phyloP scores from a whole-genome alignment of 169 alveolate genomes.

The Plasmodium fragile region DNA sequence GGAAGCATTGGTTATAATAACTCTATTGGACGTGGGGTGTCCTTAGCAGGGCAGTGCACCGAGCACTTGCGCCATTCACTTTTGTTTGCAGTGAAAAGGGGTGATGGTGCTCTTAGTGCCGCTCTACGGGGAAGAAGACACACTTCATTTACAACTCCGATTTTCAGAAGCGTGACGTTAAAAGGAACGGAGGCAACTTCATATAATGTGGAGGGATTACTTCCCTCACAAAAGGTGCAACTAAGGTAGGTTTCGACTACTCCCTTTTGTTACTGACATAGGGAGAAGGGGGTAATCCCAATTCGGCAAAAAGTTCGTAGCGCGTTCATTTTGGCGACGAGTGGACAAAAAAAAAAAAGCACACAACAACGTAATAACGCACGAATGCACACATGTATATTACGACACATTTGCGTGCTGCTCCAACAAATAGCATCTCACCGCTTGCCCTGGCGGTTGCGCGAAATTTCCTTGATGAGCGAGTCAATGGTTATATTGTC shows the following conservation, averaged over 20 bases:
- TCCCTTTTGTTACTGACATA: not conserved
- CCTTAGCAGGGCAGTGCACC: not conserved
- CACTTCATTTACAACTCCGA: not conserved
- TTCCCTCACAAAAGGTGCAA: not conserved
- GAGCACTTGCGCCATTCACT: not conserved
- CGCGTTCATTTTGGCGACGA: not conserved
- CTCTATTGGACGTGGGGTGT: not conserved
- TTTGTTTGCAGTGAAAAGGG: not conserved
- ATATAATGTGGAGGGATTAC: not conserved
- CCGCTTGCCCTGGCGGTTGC: not conserved
- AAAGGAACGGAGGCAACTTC: not conserved
- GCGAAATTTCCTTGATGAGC: slow-evolving; percentile 80
- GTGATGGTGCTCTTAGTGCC: not conserved
- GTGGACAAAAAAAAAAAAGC: not conserved
- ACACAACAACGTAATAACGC: not conserved
- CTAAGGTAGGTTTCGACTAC: not conserved
- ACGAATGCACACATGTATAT: not conserved
- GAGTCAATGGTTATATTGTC: slow-evolving; percentile 88
- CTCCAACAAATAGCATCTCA: not conserved
- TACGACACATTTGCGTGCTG: not conserved
- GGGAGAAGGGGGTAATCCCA: not conserved
- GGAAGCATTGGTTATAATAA: not conserved
- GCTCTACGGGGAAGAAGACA: not conserved
- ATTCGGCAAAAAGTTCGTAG: not conserved
- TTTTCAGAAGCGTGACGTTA: not conserved